A percentile compares a stretch with the other conserved stretches of the same genome.
These are phyloP conservation scores for Yarrowia alimentaria DNA, from an alignment of 805 yeast genomes.

Conservation along the genomic window DNA sequence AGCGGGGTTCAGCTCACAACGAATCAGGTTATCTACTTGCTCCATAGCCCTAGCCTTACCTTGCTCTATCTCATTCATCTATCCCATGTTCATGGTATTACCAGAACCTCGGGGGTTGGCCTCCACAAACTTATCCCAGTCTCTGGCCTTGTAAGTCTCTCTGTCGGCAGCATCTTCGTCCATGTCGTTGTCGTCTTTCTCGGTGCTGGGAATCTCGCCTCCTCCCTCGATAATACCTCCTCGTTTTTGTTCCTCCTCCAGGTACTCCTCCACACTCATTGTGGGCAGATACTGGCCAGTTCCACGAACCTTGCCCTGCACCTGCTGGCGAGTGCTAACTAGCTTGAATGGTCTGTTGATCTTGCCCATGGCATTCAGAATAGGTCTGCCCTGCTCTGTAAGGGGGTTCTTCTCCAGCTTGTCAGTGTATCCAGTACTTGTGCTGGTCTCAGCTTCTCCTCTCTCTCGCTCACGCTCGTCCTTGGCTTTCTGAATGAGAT, in stretches of 20 bases:
- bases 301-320: conserved; percentile 70
- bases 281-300: conserved; percentile 93
- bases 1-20: too few species aligned
- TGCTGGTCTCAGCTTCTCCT: too few species aligned
- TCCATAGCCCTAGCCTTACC: too few species aligned
- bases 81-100: conserved; percentile 72
- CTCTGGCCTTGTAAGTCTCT: conserved; percentile 72
- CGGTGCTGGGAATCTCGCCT: conserved; percentile 42
- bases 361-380: conserved; percentile 70
- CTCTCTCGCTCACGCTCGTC: conserved; percentile 20
- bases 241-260: conserved; percentile 78
- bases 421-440: conserved; percentile 63
- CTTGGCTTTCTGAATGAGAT: conserved; percentile 27
- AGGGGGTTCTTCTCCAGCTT: conserved; percentile 48
- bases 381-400: conserved; percentile 41
- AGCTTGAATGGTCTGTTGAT: conserved; percentile 82
- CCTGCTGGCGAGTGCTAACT: conserved; percentile 51
- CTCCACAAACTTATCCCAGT: conserved; percentile 94
- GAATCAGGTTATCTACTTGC: too few species aligned
- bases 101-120: conserved; percentile 86
- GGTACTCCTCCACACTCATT: conserved; percentile 87
- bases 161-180: conserved; percentile 61
- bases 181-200: conserved; percentile 47
- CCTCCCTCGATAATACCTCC: conserved; percentile 63
- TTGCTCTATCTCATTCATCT: too few species aligned